Evolutionary conservation across 768 basidiomycete genomes (phyloP).

Genomic region (Hortiboletus campestris): DNA sequence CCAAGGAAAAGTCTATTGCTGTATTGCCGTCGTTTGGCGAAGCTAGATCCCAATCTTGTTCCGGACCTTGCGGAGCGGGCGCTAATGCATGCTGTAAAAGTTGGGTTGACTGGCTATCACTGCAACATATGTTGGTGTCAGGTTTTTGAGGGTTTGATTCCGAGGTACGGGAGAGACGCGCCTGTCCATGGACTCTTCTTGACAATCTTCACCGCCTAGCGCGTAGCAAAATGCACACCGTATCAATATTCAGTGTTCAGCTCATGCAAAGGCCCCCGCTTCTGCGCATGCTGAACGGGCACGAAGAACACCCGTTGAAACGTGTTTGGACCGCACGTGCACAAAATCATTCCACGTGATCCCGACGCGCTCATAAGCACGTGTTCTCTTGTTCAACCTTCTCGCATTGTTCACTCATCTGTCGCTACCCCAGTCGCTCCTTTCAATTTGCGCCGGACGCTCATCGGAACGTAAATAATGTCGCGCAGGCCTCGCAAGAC

Average conservation of each 20-base stretch:
- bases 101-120: constrained; percentile 53
- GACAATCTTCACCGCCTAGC: neutral
- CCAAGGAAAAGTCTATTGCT: constrained; percentile 38
- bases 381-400: constrained; percentile 19
- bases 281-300: neutral
- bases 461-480: constrained; percentile 14
- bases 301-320: neutral
- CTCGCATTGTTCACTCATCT: constrained; percentile 2
- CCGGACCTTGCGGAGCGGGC: constrained; percentile 14
- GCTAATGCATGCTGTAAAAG: constrained; percentile 47
- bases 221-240: neutral
- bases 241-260: constrained; percentile 1
- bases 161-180: constrained; percentile 28
- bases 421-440: constrained; percentile 20
- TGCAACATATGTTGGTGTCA: constrained; percentile 26
- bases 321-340: constrained; percentile 4
- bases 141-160: constrained; percentile 2
- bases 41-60: constrained; percentile 12
- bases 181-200: constrained; percentile 39
- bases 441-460: constrained; percentile 30
- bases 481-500: constrained; percentile 14
- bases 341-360: constrained; percentile 33
- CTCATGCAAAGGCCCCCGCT: constrained; percentile 1
- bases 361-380: constrained; percentile 22
- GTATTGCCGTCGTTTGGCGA: constrained; percentile 22